phyloP scores from a whole-genome alignment of 2,329 filamentous ascomycete species.

The Stemphylium beticola region DNA sequence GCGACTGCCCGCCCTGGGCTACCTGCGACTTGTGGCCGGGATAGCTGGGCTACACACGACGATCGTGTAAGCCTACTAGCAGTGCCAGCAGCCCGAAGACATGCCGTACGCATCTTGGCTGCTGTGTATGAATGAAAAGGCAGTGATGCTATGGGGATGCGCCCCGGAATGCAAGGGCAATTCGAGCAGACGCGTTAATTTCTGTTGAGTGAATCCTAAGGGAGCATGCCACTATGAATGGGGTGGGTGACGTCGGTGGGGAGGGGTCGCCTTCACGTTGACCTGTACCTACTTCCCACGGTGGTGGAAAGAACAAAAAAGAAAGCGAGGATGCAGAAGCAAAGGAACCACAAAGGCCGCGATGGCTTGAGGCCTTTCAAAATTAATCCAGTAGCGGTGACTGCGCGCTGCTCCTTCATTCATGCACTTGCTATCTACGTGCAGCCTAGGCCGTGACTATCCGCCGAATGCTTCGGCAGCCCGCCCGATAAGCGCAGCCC shows the following conservation, averaged over 20 bases:
- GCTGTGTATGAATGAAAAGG: neutral
- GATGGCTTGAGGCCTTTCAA: slow-evolving; percentile 1
- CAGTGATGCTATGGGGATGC: slow-evolving; percentile 1
- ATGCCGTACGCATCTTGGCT: slow-evolving; percentile 40
- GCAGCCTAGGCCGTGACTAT: slow-evolving; percentile 18
- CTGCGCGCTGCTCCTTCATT: neutral
- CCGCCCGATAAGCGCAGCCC: slow-evolving; percentile 19
- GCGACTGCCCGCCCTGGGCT: slow-evolving; percentile 23
- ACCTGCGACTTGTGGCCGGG: slow-evolving; percentile 27
- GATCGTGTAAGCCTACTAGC: slow-evolving; percentile 35
- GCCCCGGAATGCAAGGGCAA: neutral
- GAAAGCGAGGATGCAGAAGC: neutral
- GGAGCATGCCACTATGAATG: slow-evolving; percentile 2
- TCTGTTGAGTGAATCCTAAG: neutral
- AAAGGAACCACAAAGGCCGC: slow-evolving; percentile 8
- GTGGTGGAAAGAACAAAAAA: neutral
- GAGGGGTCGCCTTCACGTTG: neutral
- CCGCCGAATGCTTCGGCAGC: slow-evolving; percentile 11
- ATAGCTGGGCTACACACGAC: slow-evolving; percentile 26
- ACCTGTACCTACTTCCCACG: neutral
- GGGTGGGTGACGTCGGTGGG: slow-evolving; percentile 1
- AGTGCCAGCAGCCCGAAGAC: slow-evolving; percentile 41
- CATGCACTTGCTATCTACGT: slow-evolving; percentile 5
- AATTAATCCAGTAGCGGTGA: slow-evolving; percentile 3
- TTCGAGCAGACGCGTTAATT: neutral